Evolutionary conservation across 768 basidiomycete species (phyloP), one percentile per base, ranked within the genome.

Genomic region (Leccinum longicurvipes): DNA sequence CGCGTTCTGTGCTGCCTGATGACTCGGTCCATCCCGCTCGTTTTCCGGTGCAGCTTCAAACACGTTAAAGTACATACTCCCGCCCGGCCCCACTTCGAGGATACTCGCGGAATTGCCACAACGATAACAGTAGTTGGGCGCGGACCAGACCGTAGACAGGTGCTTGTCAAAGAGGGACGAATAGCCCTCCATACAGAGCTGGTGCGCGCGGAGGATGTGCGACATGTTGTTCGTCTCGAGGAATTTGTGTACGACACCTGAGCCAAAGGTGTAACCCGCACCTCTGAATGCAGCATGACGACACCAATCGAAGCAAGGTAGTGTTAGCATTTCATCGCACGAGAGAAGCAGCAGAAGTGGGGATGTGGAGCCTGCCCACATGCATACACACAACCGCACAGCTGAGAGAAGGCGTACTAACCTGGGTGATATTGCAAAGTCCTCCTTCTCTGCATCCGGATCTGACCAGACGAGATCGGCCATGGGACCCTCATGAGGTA

Each of bases 401-500:
- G 57, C 51, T 36, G 60, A 17, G 47, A 50, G 56, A 63, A 51
- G 60, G 46, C 41, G 50, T 24, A 74, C 82, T 54, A 60, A 96
- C 94, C 96, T 84, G 55, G 96, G 96, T 57, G 94, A 97, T 73
- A 99, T 98, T 27, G 97, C 96, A 70, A 98, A 99, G 67, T 98
- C 97, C 72, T 98, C 97, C 72, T 98, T 99, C 73, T 99, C 97
- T 34, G 93, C 85, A 75, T 99, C 97, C 32, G 97, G 97, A 81
- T 99, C 97, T 45, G 95, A 98, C 97, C 97, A 99, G 2, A 99
- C 97, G 27, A 99, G 82, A 80, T 99, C 97, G 12, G 96, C 96
- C 94, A 99, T 98, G 25, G 97, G 96, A 4, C 97, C 97, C 73
- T 99, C 97, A 65, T 98, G 97, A 42, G 97, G 97, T 56, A 99